Base-by-base conservation (phyloP, 192 early-diverging fungal genomes). In the Backusella mclennaniae region DNA sequence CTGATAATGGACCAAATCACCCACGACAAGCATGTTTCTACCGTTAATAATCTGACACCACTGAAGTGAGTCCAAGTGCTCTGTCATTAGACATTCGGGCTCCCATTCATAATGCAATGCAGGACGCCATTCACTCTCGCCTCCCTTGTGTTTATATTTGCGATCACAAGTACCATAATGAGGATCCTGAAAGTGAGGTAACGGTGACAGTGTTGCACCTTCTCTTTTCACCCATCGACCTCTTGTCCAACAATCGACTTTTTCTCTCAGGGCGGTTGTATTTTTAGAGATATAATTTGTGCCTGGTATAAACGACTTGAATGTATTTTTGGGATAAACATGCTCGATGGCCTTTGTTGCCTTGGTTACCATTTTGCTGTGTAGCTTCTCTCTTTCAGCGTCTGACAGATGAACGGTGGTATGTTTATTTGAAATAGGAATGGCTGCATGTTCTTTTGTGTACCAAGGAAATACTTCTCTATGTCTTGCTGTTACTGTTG, bases 1-100 rank as follows among this genome's bases (percentile, higher is more conserved):
- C 56, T 89, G 88, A 69, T 77, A 86, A 12, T 85, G 83, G 6
- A 85, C 73, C 15, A 82, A 31, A 71, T 89, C 88, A 12, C 88
- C 88, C 0, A 85, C 83, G 21, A 89, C 76, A 4, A 86, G 71
- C 41, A 87, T 79, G 26, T 87, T 79, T 0, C 86, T 73, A 0
- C 84, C 76, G 12, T 79, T 69, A 2, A 87, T 53, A 23, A 80
- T 38, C 1, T 73, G 46, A 46, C 87, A 88, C 79, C 85, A 88
- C 67, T 53, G 73, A 8, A 23, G 21, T 17, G 44, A 31, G 42
- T 42, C 41, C 29, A 72, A 14, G 7, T 11, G 39, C 12, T 72
- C 41, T 3, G 70, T 21, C 42, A 78, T 26, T 33, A 82, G 76
- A 26, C 66, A 73, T 23, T 72, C 31, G 3, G 75, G 46, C 23